Percentiles rank a stretch among this genome's conserved stretches.
Evolutionary conservation across 768 basidiomycete species (phyloP).

Genomic region (Trametes maxima): DNA sequence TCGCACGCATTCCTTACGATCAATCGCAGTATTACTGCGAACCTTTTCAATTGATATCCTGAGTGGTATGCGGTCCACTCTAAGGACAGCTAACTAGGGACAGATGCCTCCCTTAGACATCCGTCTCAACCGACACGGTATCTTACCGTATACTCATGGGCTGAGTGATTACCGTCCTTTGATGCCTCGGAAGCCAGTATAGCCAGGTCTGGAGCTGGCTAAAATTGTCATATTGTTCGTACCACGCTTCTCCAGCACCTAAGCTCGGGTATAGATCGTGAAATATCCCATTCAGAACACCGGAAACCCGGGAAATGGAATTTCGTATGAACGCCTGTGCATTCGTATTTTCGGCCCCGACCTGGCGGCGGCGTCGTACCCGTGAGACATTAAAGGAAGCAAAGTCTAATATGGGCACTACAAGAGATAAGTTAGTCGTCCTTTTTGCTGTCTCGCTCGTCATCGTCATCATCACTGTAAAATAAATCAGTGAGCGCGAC

Average conservation of each 20-base stretch:
- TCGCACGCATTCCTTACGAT: background rate
- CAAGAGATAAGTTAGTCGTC: slow-evolving; percentile 24
- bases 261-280: background rate
- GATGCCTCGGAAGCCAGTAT: too few relatives aligned
- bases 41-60: too few relatives aligned
- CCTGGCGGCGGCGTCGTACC: slow-evolving; percentile 4
- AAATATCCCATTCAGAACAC: background rate
- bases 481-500: background rate
- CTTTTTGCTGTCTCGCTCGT: slow-evolving; percentile 27
- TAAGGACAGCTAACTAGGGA: too few relatives aligned
- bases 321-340: slow-evolving; percentile 1
- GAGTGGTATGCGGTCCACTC: too few relatives aligned
- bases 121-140: too few relatives aligned
- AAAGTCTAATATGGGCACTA: slow-evolving; percentile 18
- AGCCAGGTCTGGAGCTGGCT: too few relatives aligned
- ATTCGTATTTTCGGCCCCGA: slow-evolving; percentile 8
- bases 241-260: background rate
- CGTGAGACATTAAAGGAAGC: slow-evolving; percentile 17
- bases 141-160: too few relatives aligned
- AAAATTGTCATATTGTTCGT: background rate
- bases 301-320: background rate
- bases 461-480: slow-evolving; percentile 34
- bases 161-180: too few relatives aligned
- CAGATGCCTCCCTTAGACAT: too few relatives aligned
- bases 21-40: too few relatives aligned